Base-by-base conservation (phyloP, 192 early-diverging fungal genomes). In the Podila epigama region DNA sequence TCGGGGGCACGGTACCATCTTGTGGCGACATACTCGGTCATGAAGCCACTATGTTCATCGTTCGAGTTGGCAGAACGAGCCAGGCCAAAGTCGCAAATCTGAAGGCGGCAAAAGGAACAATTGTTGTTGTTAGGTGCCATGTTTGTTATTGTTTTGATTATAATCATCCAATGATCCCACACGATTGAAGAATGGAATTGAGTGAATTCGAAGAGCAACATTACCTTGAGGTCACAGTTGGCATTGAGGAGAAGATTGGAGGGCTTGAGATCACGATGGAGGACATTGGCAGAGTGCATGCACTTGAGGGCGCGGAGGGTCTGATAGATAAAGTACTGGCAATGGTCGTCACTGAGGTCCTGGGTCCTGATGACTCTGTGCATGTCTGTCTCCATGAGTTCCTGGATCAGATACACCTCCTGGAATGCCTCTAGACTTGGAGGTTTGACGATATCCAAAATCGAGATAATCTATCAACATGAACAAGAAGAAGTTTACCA, bases 321-420 rank as follows among this genome's bases (percentile, higher is more conserved):
- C 80, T 99, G 98, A 83, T 96, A 99, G 63, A 98, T 89, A 82
- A 99, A 99, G 84, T 99, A 99, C 79, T 99, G 98, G 75, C 89
- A 97, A 82, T 99, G 98, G 59, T 95, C 92, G 79, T 98, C 94
- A 27, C 94, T 94, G 50, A 99, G 86, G 55, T 91, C 90, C 85
- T 99, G 98, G 35, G 93, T 94, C 55, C 92, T 92, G 83, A 99
- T 97, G 54, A 99, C 96, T 60, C 96, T 91, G 81, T 97, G 94
- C 77, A 99, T 89, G 79, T 99, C 98, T 31, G 98, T 96, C 83
- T 99, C 98, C 98, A 99, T 99, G 22, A 99, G 81, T 68, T 96
- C 98, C 83, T 97, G 95, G 33, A 97, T 96, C 68, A 99, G 85
- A 70, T 98, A 91, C 82, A 98, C 90, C 81, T 98, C 97, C 71